phyloP scores from a whole-genome alignment of 768 basidiomycete genomes.

The Heimioporus sp. region DNA sequence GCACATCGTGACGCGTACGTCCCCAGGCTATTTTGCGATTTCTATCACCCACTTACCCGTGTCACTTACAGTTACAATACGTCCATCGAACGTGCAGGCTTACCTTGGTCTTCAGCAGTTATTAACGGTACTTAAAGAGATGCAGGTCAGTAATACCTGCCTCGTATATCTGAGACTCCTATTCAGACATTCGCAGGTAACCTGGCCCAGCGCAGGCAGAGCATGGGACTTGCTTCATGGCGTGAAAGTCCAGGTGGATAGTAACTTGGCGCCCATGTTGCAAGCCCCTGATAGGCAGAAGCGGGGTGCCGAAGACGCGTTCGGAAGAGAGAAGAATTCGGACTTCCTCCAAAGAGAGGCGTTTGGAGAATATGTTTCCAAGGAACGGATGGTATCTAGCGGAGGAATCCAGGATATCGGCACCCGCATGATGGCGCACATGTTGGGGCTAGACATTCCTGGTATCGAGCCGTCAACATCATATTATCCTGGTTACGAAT shows the following conservation, averaged over 20 bases:
- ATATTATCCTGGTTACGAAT: conserved; percentile 53
- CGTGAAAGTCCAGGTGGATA: conserved; percentile 54
- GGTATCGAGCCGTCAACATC: conserved; percentile 57
- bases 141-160: conserved; percentile 49
- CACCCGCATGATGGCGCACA: conserved; percentile 68
- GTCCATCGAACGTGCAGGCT: conserved; percentile 70
- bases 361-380: conserved; percentile 28
- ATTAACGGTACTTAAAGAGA: conserved; percentile 59
- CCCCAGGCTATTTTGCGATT: background rate
- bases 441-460: conserved; percentile 65
- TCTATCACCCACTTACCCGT: conserved; percentile 9
- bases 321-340: conserved; percentile 52
- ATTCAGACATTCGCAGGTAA: conserved; percentile 38
- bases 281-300: conserved; percentile 48
- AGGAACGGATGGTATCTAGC: conserved; percentile 20
- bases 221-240: conserved; percentile 68
- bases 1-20: conserved; percentile 72
- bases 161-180: conserved; percentile 2
- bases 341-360: conserved; percentile 44
- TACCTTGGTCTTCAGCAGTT: conserved; percentile 63
- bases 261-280: conserved; percentile 34
- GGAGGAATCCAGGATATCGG: conserved; percentile 60
- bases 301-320: conserved; percentile 60
- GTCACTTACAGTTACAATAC: conserved; percentile 54
- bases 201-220: conserved; percentile 71